Base-by-base conservation (phyloP, 1,284 basidiomycete species). In the Malassezia arunalokei region DNA sequence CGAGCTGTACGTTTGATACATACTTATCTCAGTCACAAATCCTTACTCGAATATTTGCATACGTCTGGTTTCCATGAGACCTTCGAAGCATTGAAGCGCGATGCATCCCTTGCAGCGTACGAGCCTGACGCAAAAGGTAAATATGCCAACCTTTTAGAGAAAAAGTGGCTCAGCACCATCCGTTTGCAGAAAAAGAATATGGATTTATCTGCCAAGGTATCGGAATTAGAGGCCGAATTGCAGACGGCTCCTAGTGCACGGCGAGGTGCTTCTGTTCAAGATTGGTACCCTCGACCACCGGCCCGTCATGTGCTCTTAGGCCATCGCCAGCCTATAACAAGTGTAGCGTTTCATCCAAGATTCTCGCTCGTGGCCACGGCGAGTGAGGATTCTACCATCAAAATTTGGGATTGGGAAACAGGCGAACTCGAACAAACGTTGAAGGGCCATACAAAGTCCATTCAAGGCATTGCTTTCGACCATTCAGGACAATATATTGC, bases 361-460 rank as follows among this genome's bases (percentile, higher is more conserved):
- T 91, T 87, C 76, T 87, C 83, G 37, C 77, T 86, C 12, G 74
- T 91, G 30, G 88, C 85, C 8, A 85, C 83, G 29, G 87, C 86
- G 5, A 86, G 84, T 62, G 88, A 90, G 68, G 88, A 92, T 68
- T 79, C 85, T 33, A 87, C 83, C 2, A 80, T 91, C 64, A 91
- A 91, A 76, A 81, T 92, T 46, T 91, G 88, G 87, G 88, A 92
- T 70, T 92, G 88, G 87, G 88, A 92, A 71, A 85, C 85, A 35
- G 88, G 88, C 27, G 88, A 91, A 61, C 85, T 90, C 66, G 89
- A 92, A 73, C 76, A 86, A 54, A 91, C 89, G 7, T 76, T 92
- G 54, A 92, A 91, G 75, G 87, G 88, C 0, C 88, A 92, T 76
- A 91, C 88, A 33, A 87, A 87, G 70, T 81, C 84, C 15, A 84